phyloP scores from a whole-genome alignment of 768 basidiomycete genomes.

The Chalciporus chontae region DNA sequence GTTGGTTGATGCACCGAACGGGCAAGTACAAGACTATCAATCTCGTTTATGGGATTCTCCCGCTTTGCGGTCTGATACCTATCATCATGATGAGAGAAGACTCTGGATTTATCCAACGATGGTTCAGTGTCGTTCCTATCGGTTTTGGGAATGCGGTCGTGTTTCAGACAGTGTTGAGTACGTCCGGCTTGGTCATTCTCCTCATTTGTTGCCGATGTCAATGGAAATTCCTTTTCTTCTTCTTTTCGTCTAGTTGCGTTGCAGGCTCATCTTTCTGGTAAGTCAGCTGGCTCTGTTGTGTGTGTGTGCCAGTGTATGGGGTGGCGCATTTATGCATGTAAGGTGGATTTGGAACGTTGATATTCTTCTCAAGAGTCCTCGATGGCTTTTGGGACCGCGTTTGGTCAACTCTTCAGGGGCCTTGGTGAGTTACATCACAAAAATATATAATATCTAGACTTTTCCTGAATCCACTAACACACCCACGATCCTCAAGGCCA shows the following conservation, averaged over 20 bases:
- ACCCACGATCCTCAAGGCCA: conserved; percentile 8
- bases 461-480: no score
- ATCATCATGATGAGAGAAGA: conserved; percentile 29
- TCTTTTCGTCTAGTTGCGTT: conserved; percentile 3
- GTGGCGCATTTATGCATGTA: no score
- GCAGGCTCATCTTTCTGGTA: conserved; percentile 6
- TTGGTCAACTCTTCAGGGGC: conserved; percentile 21
- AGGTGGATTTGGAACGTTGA: not conserved
- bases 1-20: conserved; percentile 49
- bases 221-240: not conserved
- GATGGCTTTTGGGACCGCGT: conserved; percentile 24
- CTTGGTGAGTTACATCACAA: conserved; percentile 17
- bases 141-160: conserved; percentile 19
- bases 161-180: conserved; percentile 17
- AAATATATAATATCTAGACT: no score
- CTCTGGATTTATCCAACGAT: conserved; percentile 19
- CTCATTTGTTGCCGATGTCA: not conserved
- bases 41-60: conserved; percentile 46
- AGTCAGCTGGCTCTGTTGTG: no score
- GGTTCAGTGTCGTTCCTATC: conserved; percentile 18
- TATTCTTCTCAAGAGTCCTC: conserved; percentile 6
- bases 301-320: no score
- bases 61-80: conserved; percentile 40
- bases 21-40: conserved; percentile 49
- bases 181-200: not conserved